Evolutionary conservation across 1,284 basidiomycete genomes (phyloP), one percentile per base, ranked within the genome.

Genomic region (Cutaneotrichosporon mucoides): DNA sequence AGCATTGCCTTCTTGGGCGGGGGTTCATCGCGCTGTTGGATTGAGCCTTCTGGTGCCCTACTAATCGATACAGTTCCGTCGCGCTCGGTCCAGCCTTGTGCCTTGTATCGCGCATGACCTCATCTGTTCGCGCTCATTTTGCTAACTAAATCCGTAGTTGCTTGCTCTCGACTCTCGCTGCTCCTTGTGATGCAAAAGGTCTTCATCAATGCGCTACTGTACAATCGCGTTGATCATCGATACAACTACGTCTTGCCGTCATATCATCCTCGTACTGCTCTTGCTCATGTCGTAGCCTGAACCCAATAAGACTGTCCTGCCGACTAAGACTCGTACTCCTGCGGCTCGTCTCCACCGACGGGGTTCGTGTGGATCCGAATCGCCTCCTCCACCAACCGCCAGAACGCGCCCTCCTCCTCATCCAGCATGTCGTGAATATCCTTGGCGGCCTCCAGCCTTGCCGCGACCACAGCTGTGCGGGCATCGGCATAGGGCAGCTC

Each of bases 351-450:
- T 15, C 37, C 51, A n/a, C 36, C 49, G 8, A 49, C 48, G 3
- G 57, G 59, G 35, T 37, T 33, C n/a, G 44, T 42, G 35, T 52
- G 52, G 13, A 51, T 36, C 12, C 58, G 49, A 43, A 71, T 66
- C 4, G 66, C 65, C 52, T 66, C 67, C 62, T 76, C 73, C n/a
- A 73, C 58, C 16, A 70, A 58, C n/a, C 70, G 57, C 63, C 64
- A 72, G 47, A 76, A 75, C n/a, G 50, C 62, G 9, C 65, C 66
- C 15, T 40, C 44, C 12, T 55, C 35, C 4, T 42, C 57, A 35
- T 61, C 56, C 8, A 68, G 43, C 4, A 68, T 54, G 15, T 65
- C 63, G 46, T 63, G 68, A 58, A 76, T 59, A 45, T 74, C 70
- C 57, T 56, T 60, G 10, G 71, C 56, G 6, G 67, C 64, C 64